These are phyloP conservation scores for Metarhizium anisopliae DNA, from an alignment of 2,329 filamentous ascomycete species.

Conservation along the genomic window DNA sequence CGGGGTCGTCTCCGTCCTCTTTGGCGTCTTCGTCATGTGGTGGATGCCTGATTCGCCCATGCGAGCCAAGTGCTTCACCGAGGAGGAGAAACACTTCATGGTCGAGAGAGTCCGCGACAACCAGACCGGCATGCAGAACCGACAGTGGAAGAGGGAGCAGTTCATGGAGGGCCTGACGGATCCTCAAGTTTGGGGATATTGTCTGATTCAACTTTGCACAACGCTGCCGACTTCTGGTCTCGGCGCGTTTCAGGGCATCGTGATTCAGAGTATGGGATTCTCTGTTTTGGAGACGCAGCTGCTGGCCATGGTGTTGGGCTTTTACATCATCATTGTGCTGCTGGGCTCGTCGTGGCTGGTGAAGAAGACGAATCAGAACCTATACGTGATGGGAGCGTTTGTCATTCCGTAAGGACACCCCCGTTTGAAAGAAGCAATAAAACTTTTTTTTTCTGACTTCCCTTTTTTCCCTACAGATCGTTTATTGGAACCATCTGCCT, in stretches of 20 bases:
- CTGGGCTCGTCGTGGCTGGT: constrained; percentile 58
- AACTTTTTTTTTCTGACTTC: too few relatives aligned
- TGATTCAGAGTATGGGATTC: constrained; percentile 64
- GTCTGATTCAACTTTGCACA: constrained; percentile 56
- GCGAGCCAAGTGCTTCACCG: too few relatives aligned
- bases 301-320: constrained; percentile 65
- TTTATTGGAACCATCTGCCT: too few relatives aligned
- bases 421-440: too few relatives aligned
- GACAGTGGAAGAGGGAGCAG: constrained; percentile 36
- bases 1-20: too few relatives aligned
- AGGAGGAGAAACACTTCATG: constrained; percentile 34
- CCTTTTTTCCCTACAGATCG: too few relatives aligned
- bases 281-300: constrained; percentile 59
- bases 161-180: constrained; percentile 47
- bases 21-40: too few relatives aligned
- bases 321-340: constrained; percentile 64
- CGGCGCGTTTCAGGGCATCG: constrained; percentile 65
- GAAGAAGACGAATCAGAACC: constrained; percentile 22
- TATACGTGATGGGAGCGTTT: too few relatives aligned
- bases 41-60: too few relatives aligned
- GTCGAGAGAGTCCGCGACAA: constrained; percentile 51
- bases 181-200: constrained; percentile 35
- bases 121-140: constrained; percentile 53
- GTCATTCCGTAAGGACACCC: too few relatives aligned
- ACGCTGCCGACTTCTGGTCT: constrained; percentile 66